Evolutionary conservation across 2,329 filamentous ascomycete genomes (phyloP).

Genomic region (Pseudopyricularia javanii): DNA sequence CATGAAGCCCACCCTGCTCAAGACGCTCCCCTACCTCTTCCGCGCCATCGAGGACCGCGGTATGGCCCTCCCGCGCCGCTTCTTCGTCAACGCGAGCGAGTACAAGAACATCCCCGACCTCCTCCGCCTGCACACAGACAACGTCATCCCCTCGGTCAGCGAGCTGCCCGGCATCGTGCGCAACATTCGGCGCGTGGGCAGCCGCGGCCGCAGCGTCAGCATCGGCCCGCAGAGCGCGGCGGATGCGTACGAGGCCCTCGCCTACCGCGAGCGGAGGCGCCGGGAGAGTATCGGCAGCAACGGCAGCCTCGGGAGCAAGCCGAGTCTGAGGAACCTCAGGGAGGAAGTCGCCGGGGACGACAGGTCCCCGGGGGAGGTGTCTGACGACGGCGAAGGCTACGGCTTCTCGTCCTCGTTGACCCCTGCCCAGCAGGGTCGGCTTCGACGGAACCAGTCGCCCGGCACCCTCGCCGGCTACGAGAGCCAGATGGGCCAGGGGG

Average conservation of each 20-base stretch:
- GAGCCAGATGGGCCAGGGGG: conserved; percentile 60
- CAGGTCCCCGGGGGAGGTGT: conserved; percentile 12
- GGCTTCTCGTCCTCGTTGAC: conserved; percentile 10
- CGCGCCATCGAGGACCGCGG: conserved; percentile 71
- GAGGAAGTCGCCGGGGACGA: conserved; percentile 12
- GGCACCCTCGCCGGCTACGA: conserved; percentile 51
- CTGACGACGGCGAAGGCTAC: conserved; percentile 4
- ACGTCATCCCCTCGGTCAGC: conserved; percentile 78
- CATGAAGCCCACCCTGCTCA: conserved; percentile 75
- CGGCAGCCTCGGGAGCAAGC: conserved; percentile 29
- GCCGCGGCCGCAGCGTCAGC: conserved; percentile 67
- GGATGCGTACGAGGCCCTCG: conserved; percentile 89
- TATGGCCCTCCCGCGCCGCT: conserved; percentile 70
- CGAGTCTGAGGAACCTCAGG: conserved; percentile 27
- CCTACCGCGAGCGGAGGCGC: conserved; percentile 62
- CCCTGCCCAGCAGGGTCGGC: not conserved
- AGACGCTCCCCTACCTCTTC: conserved; percentile 72
- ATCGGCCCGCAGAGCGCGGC: conserved; percentile 91
- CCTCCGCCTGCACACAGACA: conserved; percentile 60
- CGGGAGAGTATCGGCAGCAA: conserved; percentile 43
- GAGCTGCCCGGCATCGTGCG: conserved; percentile 75
- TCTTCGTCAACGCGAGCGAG: conserved; percentile 82
- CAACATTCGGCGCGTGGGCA: conserved; percentile 65
- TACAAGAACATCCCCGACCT: conserved; percentile 73
- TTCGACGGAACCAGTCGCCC: conserved; percentile 18